Conservation (phyloP, 352 stramenopile species). For the Stephanocyclus meneghinianus region DNA sequence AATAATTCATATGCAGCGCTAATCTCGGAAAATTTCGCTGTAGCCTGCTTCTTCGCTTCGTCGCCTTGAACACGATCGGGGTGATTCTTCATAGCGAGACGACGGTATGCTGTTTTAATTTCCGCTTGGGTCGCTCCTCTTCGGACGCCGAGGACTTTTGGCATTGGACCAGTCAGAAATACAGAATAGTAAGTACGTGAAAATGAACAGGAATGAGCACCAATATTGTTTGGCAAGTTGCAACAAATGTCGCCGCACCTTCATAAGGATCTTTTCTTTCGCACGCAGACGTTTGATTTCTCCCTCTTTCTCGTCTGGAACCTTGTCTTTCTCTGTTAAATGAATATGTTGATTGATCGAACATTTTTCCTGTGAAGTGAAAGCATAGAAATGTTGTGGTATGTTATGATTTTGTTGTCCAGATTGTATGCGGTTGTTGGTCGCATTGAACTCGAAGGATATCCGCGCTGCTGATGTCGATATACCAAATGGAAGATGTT, state of each 20-base stretch:
- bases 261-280: conserved; percentile 32
- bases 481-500: no score
- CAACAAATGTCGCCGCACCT: neutral
- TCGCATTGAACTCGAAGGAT: no score
- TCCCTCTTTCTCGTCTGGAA: neutral
- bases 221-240: neutral
- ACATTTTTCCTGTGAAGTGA: neutral
- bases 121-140: conserved; percentile 50
- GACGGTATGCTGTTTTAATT: conserved; percentile 79
- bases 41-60: conserved; percentile 55
- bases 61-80: conserved; percentile 68
- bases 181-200: neutral
- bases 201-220: neutral
- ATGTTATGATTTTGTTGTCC: no score
- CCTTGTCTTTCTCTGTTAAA: neutral
- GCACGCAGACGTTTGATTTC: neutral
- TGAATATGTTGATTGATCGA: conserved; percentile 12
- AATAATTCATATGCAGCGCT: conserved; percentile 77
- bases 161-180: neutral
- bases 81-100: conserved; percentile 71
- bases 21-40: conserved; percentile 66
- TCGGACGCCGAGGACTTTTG: conserved; percentile 52
- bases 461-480: no score
- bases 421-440: no score
- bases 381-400: no score